These are phyloP conservation scores for Podila epigama DNA, from an alignment of 192 early-diverging fungal genomes.

Conservation along the genomic window DNA sequence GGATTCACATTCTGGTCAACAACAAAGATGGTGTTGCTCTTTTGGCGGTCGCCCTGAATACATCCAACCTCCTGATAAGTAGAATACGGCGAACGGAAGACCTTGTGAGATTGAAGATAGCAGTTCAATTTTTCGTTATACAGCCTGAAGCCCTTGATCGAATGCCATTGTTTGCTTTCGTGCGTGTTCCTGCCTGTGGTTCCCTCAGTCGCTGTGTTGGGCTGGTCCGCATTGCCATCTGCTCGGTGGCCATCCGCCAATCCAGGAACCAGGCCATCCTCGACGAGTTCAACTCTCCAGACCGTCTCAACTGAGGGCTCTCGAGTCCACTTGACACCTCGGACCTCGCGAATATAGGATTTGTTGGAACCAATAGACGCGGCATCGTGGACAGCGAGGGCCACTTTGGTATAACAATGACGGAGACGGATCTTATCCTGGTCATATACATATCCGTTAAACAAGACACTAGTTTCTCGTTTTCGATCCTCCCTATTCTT, in stretches of 20 bases:
- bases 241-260: background rate
- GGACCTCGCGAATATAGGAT: slow-evolving; percentile 10
- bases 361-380: slow-evolving; percentile 18
- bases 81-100: slow-evolving; percentile 1
- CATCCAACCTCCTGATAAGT: slow-evolving; percentile 26
- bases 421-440: background rate
- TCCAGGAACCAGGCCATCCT: slow-evolving; percentile 7
- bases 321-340: background rate
- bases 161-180: slow-evolving; percentile 12
- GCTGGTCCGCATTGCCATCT: too few relatives aligned
- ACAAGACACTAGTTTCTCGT: background rate
- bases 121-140: slow-evolving; percentile 12
- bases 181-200: background rate
- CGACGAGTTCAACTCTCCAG: slow-evolving; percentile 9
- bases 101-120: slow-evolving; percentile 21
- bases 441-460: slow-evolving; percentile 8
- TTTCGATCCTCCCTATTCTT: slow-evolving; percentile 1
- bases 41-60: slow-evolving; percentile 6
- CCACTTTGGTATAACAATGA: slow-evolving; percentile 14
- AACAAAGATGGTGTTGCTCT: slow-evolving; percentile 10
- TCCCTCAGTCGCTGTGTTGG: background rate
- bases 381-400: background rate
- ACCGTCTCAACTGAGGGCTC: background rate
- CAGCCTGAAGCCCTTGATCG: slow-evolving; percentile 17
- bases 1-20: slow-evolving; percentile 12